Evolutionary conservation across 2,329 filamentous ascomycete species (phyloP).

Genomic region (Stylonectria norvegica): DNA sequence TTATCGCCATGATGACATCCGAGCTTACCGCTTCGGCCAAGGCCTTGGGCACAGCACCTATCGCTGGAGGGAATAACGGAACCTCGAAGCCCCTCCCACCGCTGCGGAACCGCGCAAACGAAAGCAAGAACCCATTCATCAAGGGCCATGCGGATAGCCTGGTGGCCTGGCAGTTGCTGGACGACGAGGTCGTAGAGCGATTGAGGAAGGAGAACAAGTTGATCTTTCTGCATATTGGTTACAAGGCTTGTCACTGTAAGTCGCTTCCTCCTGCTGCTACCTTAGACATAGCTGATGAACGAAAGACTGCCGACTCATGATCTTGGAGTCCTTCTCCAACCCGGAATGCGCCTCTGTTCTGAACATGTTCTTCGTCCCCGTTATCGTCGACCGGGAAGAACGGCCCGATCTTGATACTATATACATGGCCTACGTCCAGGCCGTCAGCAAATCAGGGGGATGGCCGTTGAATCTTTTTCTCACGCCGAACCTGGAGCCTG

Average conservation of each 20-base stretch:
- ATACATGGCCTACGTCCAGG: conserved; percentile 98
- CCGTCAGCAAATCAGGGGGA: conserved; percentile 82
- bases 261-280: conserved; percentile 20
- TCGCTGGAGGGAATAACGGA: conserved; percentile 19
- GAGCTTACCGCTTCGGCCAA: conserved; percentile 37
- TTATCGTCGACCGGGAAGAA: conserved; percentile 91
- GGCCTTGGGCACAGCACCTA: conserved; percentile 28
- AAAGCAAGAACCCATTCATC: conserved; percentile 54
- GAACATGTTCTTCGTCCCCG: conserved; percentile 83
- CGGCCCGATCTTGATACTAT: conserved; percentile 91
- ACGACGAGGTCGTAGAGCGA: conserved; percentile 69
- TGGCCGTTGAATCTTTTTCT: conserved; percentile 98
- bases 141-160: conserved; percentile 74
- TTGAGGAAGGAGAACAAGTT: conserved; percentile 81
- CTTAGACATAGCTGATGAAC: conserved; percentile 16
- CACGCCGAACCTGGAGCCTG: conserved; percentile 85
- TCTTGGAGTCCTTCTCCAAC: conserved; percentile 86
- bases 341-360: conserved; percentile 74
- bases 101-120: conserved; percentile 35
- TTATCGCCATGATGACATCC: conserved; percentile 35
- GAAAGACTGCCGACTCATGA: conserved; percentile 83
- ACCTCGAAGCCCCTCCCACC: conserved; percentile 21
- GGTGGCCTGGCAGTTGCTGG: conserved; percentile 90
- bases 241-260: conserved; percentile 91
- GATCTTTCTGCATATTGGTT: conserved; percentile 92